Evolutionary conservation across 139 green algal genomes (phyloP).

Genomic region (Chlorella ohadii): DNA sequence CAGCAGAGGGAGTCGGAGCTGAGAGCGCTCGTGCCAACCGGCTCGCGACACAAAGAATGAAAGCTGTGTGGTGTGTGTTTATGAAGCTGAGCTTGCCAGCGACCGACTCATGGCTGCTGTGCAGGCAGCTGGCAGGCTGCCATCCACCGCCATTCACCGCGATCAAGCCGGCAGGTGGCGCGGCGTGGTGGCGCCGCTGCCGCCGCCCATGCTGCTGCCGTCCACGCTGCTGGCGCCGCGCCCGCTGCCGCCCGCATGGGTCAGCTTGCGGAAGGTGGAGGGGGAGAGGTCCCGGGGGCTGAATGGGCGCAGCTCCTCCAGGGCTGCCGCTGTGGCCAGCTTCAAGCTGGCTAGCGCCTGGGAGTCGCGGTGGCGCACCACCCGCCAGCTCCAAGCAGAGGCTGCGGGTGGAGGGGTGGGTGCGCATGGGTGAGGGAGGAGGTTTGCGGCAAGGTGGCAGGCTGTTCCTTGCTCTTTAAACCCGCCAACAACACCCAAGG

Average conservation of each 20-base stretch:
- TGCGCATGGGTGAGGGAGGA: neutral
- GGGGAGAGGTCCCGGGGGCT: slow-evolving; percentile 16
- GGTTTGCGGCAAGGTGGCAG: neutral
- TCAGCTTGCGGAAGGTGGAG: slow-evolving; percentile 4
- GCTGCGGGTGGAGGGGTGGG: neutral
- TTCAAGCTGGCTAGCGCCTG: slow-evolving; percentile 18
- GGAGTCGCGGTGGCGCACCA: slow-evolving; percentile 35
- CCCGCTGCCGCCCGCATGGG: neutral
- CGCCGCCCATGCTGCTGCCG: neutral
- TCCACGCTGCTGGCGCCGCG: neutral
- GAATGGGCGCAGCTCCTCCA: slow-evolving; percentile 19
- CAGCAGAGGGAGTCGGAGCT: too few species aligned
- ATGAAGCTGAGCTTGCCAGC: too few species aligned
- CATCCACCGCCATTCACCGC: too few species aligned
- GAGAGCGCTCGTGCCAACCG: too few species aligned
- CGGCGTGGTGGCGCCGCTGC: too few species aligned
- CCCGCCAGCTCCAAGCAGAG: slow-evolving; percentile 32
- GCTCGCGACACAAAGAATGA: too few species aligned
- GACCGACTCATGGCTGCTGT: too few species aligned
- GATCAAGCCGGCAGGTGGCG: too few species aligned
- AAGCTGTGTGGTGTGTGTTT: too few species aligned
- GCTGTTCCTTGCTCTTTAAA: too few species aligned
- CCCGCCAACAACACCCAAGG: too few species aligned
- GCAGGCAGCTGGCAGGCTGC: too few species aligned
- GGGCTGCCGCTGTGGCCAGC: slow-evolving; percentile 10